Base-by-base conservation (phyloP, 768 basidiomycete species). In the Pisolithus sp. region DNA sequence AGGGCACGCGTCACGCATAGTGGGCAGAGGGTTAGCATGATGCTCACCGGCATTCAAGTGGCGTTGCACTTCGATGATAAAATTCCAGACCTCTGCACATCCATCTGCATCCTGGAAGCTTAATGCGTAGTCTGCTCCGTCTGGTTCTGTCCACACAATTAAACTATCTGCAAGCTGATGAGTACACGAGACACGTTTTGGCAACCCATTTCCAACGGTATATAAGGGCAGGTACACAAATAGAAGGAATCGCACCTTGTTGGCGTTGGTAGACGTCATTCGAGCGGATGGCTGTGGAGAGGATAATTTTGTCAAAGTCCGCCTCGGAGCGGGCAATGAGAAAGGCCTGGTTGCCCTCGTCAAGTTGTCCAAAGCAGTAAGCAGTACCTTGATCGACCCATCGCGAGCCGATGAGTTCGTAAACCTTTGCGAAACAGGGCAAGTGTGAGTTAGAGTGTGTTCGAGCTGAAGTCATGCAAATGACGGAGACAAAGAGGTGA, bases 331-430 rank as follows among this genome's bases (percentile, higher is more conserved):
- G 86, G n/a, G 90, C 91, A 57, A 91, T 82, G 49, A 93, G 82
- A 52, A 84, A 77, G 5, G 86, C 93, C 65, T 86, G 87, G 60
- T 82, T 83, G 46, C 78, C 78, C 46, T 86, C 82, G 59, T 84
- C 80, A 57, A 87, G 88, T 65, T 93, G 85, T 42, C 93, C 93
- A 62, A 89, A 89, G 68, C 94, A 96, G 65, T 93, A 90, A 1
- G 96, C 96, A 17, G 96, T 99, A 44, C 96, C 96, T 65, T 93
- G 85, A 76, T 99, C 96, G 50, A 85, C 79, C 96, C 96, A 99
- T 51, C 85, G 82, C 57, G 87, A 79, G 53, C 87, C 91, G 49
- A 92, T 80, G 53, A 99, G 85, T 69, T 94, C 87, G 70, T 99
- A 98, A 24, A 99, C 95, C 87, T 99, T 62, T 59, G 57, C 62